Percentiles rank a stretch among this genome's conserved stretches.
These are phyloP conservation scores for Chimonanthus praecox DNA, from an alignment of 164 flowering plant genomes.

Conservation along the genomic window DNA sequence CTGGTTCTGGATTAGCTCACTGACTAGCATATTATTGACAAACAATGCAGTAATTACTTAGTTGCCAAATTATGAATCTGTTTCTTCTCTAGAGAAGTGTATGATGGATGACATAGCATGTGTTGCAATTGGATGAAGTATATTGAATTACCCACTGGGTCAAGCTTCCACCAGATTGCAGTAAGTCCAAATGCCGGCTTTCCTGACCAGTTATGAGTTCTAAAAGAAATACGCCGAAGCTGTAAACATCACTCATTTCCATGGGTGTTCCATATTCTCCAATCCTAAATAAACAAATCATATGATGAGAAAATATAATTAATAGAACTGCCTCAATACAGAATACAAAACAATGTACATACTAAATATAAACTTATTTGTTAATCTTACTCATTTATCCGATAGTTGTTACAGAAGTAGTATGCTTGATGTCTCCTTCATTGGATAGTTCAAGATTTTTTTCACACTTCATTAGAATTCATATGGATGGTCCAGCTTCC, in stretches of 20 bases:
- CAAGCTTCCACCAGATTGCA: conserved; percentile 36
- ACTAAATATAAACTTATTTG: no score
- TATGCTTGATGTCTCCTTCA: background rate
- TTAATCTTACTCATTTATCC: no score
- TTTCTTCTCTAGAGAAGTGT: background rate
- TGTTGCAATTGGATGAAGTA: background rate
- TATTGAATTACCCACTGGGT: conserved; percentile 47
- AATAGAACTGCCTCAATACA: background rate
- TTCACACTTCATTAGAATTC: no score
- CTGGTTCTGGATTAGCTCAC: background rate
- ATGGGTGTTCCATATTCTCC: conserved; percentile 27
- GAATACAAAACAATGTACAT: background rate
- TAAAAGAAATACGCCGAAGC: conserved; percentile 68
- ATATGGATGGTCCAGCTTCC: no score
- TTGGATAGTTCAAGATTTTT: background rate
- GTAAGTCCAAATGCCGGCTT: conserved; percentile 19
- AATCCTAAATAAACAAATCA: conserved; percentile 27
- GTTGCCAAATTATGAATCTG: background rate
- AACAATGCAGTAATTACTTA: background rate
- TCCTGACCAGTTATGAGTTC: conserved; percentile 65
- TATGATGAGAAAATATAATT: background rate
- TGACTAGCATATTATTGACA: background rate
- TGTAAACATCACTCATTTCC: conserved; percentile 53
- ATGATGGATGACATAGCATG: background rate
- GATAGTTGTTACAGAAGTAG: background rate